Evolutionary conservation across 1,284 basidiomycete genomes (phyloP), one percentile per base, ranked within the genome.

Genomic region (Pyrrhoderma noxium): DNA sequence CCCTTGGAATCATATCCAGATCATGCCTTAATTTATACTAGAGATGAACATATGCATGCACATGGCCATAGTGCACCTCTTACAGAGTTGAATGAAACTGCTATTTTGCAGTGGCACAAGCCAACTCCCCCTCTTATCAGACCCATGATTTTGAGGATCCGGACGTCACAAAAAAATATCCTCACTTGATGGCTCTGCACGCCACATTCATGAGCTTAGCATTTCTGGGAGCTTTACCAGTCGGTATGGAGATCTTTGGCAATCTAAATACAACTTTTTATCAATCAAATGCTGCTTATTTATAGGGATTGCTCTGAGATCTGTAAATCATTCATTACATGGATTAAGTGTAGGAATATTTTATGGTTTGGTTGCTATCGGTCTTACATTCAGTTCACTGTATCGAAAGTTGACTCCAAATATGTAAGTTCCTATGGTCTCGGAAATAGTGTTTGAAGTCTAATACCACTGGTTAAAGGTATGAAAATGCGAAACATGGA

Each of bases 121-220:
- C 79, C 81, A 0, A 87, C 83, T 0, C 84, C 85, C 77, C 82
- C 0, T 89, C 88, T 2, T 92, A 90, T 63, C 89, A 80, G 66
- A 80, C 83, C 5, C 77, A 85, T 57, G 88, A 90, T 62, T 76
- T 80, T 59, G 79, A 83, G 38, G 73, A 77, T 49, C 66, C 64
- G 2, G 71, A 73, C 51, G 64, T 69, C 9, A 64, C 66, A 13
- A 65, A 72, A 41, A 59, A 68, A 38, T 75, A 84, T 62, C 80
- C 82, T 18, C 74, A 73, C 9, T 66, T 89, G 45, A 86, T 91
- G 69, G 70, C 73, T 38, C 64, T 78, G 2, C 89, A 93, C 64
- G 76, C 71, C 19, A 53, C 81, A 2, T 76, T 78, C 61, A 87
- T 90, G 84, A 71, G 67, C 52, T 61, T 82, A 3, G 86, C 87